phyloP scores from a whole-genome alignment of 257 asterid genomes.

The Solanum peruvianum region DNA sequence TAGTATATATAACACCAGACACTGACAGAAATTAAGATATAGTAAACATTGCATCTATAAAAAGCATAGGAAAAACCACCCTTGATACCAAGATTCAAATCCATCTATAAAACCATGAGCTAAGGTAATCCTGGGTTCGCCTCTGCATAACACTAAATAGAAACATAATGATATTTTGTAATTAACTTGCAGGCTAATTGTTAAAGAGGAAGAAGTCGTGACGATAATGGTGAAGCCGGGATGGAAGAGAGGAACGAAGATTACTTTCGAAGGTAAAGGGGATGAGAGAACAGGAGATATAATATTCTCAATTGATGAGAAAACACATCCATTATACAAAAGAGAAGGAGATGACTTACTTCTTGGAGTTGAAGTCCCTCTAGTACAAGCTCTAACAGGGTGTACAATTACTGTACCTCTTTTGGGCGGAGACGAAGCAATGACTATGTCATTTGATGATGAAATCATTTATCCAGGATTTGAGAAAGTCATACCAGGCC shows the following conservation, averaged over 20 bases:
- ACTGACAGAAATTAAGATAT: no score
- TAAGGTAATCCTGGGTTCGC: background rate
- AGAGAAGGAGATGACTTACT: conserved; percentile 65
- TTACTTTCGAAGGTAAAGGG: conserved; percentile 90
- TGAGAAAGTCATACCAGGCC: conserved; percentile 54
- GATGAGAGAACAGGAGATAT: conserved; percentile 87
- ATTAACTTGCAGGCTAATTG: conserved; percentile 31
- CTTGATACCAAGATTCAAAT: background rate
- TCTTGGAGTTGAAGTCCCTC: conserved; percentile 79
- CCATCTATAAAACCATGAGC: background rate
- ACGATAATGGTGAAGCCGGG: conserved; percentile 72
- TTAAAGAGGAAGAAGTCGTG: conserved; percentile 65
- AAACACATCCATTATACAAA: conserved; percentile 46
- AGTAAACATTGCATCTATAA: background rate
- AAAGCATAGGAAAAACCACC: background rate
- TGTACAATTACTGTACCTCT: conserved; percentile 55
- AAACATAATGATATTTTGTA: background rate
- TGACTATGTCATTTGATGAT: conserved; percentile 37
- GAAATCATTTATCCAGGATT: conserved; percentile 73
- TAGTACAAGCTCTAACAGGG: conserved; percentile 79
- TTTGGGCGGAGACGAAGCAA: conserved; percentile 53
- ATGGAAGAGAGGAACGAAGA: conserved; percentile 86
- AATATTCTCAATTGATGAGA: conserved; percentile 65
- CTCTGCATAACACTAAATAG: background rate
- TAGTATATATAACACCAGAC: background rate